Evolutionary conservation across 345 rosid species (phyloP).

Genomic region (Pelargonium nanum): DNA sequence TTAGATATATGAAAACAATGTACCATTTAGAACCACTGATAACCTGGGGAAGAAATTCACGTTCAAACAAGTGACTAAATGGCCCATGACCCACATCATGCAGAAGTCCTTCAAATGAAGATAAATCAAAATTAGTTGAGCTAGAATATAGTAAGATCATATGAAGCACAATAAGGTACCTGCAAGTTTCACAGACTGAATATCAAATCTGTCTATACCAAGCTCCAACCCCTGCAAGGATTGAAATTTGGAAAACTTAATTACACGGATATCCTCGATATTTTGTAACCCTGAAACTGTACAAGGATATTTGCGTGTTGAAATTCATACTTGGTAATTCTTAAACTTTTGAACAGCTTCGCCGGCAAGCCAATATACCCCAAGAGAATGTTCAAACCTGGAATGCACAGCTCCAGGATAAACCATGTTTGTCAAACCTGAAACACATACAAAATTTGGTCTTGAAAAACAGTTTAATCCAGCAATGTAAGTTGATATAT

Average conservation of each 20-base stretch:
- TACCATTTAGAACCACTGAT: constrained; percentile 47
- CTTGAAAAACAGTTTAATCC: too few species aligned
- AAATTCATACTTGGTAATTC: constrained; percentile 42
- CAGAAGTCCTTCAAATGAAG: constrained; percentile 57
- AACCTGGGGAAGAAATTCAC: constrained; percentile 77
- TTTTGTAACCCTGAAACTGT: neutral
- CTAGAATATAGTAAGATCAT: constrained; percentile 1
- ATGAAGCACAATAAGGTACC: constrained; percentile 30
- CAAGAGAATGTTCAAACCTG: constrained; percentile 91
- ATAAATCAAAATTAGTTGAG: neutral
- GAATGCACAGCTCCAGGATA: constrained; percentile 93
- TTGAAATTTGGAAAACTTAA: neutral
- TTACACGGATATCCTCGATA: constrained; percentile 6
- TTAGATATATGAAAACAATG: constrained; percentile 9
- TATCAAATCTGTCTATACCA: constrained; percentile 62
- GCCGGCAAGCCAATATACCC: constrained; percentile 84
- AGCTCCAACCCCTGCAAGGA: constrained; percentile 62
- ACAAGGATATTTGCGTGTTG: neutral
- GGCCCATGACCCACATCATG: constrained; percentile 98
- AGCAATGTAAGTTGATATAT: neutral
- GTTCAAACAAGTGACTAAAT: constrained; percentile 86
- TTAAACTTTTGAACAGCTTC: constrained; percentile 57
- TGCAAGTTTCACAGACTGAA: constrained; percentile 84
- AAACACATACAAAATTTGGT: constrained; percentile 10
- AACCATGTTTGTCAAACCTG: constrained; percentile 70